Conservation (phyloP, 768 basidiomycete species). For the Asterophora parasitica region DNA sequence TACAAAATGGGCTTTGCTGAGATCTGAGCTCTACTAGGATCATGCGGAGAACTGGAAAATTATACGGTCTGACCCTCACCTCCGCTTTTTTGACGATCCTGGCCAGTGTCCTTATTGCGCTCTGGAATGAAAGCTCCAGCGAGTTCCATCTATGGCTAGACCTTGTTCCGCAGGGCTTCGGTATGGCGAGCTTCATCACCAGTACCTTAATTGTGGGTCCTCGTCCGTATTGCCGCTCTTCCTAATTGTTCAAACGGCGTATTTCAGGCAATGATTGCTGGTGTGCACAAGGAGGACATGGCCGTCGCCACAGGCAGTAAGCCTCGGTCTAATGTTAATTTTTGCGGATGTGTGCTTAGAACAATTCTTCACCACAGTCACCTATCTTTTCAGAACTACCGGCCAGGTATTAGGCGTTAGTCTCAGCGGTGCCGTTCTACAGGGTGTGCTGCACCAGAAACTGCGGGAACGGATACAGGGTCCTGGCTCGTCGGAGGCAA, state of each 20-base stretch:
- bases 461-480: conserved; percentile 74
- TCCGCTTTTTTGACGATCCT: conserved; percentile 58
- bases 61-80: conserved; percentile 68
- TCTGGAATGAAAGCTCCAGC: conserved; percentile 64
- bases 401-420: conserved; percentile 96
- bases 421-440: conserved; percentile 78
- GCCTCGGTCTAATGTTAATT: conserved; percentile 31
- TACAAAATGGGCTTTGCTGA: conserved; percentile 8
- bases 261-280: conserved; percentile 78
- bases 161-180: conserved; percentile 77
- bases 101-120: conserved; percentile 54
- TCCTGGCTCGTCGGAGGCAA: conserved; percentile 65
- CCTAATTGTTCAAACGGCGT: conserved; percentile 4
- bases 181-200: conserved; percentile 83
- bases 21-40: conserved; percentile 49
- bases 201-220: conserved; percentile 73
- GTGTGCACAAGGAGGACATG: conserved; percentile 75
- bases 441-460: conserved; percentile 68
- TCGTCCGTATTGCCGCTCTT: conserved; percentile 6
- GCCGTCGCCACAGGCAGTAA: conserved; percentile 88
- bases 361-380: conserved; percentile 45
- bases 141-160: conserved; percentile 69
- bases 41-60: conserved; percentile 83
- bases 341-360: conserved; percentile 2
- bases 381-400: conserved; percentile 89